Percentiles rank a stretch among this genome's conserved stretches.
Evolutionary conservation across 192 early-diverging fungal genomes (phyloP).

Genomic region (Dispira simplex): DNA sequence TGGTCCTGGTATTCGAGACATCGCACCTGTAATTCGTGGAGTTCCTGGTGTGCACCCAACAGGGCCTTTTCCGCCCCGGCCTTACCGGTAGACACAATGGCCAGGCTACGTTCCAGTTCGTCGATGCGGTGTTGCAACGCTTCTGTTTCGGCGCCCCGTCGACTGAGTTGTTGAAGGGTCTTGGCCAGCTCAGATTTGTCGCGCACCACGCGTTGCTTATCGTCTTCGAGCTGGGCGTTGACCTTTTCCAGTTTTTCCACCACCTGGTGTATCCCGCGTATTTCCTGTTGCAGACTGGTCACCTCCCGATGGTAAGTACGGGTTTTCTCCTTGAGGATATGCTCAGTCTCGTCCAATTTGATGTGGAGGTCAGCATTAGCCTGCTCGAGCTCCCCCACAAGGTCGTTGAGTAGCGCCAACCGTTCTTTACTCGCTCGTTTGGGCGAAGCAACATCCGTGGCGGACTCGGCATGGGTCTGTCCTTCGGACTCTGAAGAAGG

Average conservation of each 20-base stretch:
- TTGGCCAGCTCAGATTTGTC: constrained; percentile 10
- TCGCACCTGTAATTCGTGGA: not conserved
- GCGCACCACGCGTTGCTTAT: constrained; percentile 6
- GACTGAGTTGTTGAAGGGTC: not conserved
- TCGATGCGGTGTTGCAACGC: constrained; percentile 3
- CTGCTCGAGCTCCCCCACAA: constrained; percentile 8
- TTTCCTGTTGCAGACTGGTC: not conserved
- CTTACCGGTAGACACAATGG: not conserved
- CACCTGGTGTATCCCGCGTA: not conserved
- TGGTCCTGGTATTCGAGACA: constrained; percentile 15
- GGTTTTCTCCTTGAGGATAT: constrained; percentile 2
- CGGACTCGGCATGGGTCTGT: not conserved
- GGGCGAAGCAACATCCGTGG: constrained; percentile 6
- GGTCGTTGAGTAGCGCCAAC: not conserved
- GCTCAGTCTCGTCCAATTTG: constrained; percentile 6
- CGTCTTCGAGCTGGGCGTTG: constrained; percentile 8
- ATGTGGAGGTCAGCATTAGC: constrained; percentile 9
- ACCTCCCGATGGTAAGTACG: not conserved
- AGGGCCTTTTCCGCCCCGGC: not conserved
- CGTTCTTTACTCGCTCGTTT: not conserved
- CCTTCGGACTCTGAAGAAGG: not conserved
- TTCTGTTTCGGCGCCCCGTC: not conserved
- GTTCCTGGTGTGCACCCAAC: not conserved
- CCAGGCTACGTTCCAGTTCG: constrained; percentile 9
- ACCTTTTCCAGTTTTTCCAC: not conserved